A percentile compares a stretch with the other conserved stretches of the same genome.
Conservation (phyloP, 1,284 basidiomycete species). For the Ceratobasidium papillatum region DNA sequence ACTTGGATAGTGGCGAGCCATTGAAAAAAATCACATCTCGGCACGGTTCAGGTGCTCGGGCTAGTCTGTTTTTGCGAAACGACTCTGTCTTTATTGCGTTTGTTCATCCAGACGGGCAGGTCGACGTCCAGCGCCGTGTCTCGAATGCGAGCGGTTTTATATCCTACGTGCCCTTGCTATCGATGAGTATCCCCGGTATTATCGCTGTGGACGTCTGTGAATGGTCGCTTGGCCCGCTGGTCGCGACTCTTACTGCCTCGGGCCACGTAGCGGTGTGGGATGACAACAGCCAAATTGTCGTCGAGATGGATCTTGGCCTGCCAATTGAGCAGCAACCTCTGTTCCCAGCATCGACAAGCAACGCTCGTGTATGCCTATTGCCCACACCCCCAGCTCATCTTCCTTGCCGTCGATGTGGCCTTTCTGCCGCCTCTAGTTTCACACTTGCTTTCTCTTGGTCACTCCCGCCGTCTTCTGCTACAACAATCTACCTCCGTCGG, state of each 20-base stretch:
- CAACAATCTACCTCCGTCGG: constrained; percentile 22
- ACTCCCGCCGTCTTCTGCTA: neutral
- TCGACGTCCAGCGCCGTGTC: constrained; percentile 15
- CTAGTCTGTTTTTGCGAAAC: constrained; percentile 15
- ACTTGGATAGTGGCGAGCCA: constrained; percentile 3
- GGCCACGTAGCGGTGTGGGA: constrained; percentile 32
- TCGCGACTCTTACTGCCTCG: constrained; percentile 29
- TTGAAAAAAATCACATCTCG: constrained; percentile 15
- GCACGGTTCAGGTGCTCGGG: constrained; percentile 1
- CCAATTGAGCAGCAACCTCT: constrained; percentile 4
- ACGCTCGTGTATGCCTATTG: constrained; percentile 14
- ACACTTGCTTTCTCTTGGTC: constrained; percentile 14
- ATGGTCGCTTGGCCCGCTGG: constrained; percentile 26
- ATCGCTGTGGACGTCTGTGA: constrained; percentile 24
- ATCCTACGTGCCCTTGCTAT: constrained; percentile 18
- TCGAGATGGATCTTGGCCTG: constrained; percentile 33
- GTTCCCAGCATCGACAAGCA: neutral
- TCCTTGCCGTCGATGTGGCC: constrained; percentile 29
- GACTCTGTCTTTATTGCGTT: constrained; percentile 19
- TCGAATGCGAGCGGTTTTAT: neutral
- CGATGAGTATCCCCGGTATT: constrained; percentile 8
- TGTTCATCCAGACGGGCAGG: constrained; percentile 19
- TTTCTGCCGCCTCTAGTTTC: constrained; percentile 24
- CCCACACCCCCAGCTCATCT: constrained; percentile 21
- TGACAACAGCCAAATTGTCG: neutral